Evolutionary conservation across 495 filamentous ascomycete species (phyloP).

Genomic region (Achaetomiella virescens): DNA sequence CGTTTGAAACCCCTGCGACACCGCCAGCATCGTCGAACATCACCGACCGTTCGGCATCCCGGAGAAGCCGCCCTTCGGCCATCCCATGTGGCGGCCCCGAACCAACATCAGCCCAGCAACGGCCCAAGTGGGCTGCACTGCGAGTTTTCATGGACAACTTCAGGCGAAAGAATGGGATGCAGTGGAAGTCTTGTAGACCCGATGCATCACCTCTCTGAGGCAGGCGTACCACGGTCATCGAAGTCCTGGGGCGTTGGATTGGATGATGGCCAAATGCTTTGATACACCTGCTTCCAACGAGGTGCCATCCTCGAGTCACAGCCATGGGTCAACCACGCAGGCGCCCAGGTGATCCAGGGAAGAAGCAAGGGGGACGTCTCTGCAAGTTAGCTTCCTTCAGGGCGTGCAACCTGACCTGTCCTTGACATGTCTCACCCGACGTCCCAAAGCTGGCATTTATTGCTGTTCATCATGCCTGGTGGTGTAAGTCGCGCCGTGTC

Average conservation of each 20-base stretch:
- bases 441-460: too few relatives aligned
- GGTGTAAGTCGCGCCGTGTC: too few relatives aligned
- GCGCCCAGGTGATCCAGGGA: slow-evolving; percentile 12
- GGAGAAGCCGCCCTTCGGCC: neutral
- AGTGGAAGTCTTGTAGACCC: slow-evolving; percentile 9
- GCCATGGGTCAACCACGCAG: slow-evolving; percentile 20
- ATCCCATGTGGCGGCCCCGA: neutral
- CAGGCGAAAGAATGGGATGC: neutral
- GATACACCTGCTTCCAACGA: slow-evolving; percentile 12
- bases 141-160: neutral
- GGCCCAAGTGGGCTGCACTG: too few relatives aligned
- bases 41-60: too few relatives aligned
- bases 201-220: neutral
- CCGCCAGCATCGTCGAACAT: too few relatives aligned
- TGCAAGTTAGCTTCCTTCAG: neutral
- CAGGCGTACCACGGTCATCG: neutral
- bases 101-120: neutral
- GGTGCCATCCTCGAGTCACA: slow-evolving; percentile 1
- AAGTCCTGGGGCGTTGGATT: slow-evolving; percentile 2
- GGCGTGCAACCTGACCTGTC: neutral
- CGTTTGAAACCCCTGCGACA: too few relatives aligned
- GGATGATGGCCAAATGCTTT: slow-evolving; percentile 13
- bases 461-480: too few relatives aligned
- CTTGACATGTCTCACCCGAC: neutral
- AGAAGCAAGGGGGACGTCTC: slow-evolving; percentile 1